Evolutionary conservation across 2,329 filamentous ascomycete species (phyloP).

Genomic region (Westerdykella aurantiaca): DNA sequence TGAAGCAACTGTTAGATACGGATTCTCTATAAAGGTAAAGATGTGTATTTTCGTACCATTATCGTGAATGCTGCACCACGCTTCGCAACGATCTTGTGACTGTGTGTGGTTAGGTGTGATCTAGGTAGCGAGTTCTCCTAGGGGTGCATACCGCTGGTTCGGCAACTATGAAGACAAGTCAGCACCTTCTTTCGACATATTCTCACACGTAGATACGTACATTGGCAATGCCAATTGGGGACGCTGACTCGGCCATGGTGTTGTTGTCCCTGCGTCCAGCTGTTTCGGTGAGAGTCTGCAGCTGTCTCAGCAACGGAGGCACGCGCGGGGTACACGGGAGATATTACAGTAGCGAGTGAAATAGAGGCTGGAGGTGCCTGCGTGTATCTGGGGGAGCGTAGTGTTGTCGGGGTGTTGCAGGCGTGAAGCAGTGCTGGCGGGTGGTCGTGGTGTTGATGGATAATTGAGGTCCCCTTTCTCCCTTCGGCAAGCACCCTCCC

Average conservation of each 20-base stretch:
- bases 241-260: slow-evolving; percentile 58
- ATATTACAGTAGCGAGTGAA: slow-evolving; percentile 1
- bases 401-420: slow-evolving; percentile 3
- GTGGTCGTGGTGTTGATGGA: slow-evolving; percentile 23
- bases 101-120: slow-evolving; percentile 36
- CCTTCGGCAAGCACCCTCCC: slow-evolving; percentile 36
- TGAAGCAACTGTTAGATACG: slow-evolving; percentile 34
- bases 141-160: slow-evolving; percentile 56
- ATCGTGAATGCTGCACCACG: slow-evolving; percentile 98
- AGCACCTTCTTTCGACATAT: slow-evolving; percentile 18
- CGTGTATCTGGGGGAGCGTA: not conserved
- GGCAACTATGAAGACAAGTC: slow-evolving; percentile 50
- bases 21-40: slow-evolving; percentile 18
- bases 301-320: slow-evolving; percentile 3
- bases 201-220: slow-evolving; percentile 43
- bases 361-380: not conserved
- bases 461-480: slow-evolving; percentile 39
- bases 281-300: slow-evolving; percentile 14
- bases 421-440: not conserved
- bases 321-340: not conserved
- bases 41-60: slow-evolving; percentile 63
- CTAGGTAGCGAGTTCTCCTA: slow-evolving; percentile 9
- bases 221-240: slow-evolving; percentile 69
- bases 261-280: slow-evolving; percentile 19
- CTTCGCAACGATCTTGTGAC: slow-evolving; percentile 68